These are phyloP conservation scores for Eucalyptus polyanthemos DNA, from an alignment of 345 rosid genomes.

Conservation along the genomic window DNA sequence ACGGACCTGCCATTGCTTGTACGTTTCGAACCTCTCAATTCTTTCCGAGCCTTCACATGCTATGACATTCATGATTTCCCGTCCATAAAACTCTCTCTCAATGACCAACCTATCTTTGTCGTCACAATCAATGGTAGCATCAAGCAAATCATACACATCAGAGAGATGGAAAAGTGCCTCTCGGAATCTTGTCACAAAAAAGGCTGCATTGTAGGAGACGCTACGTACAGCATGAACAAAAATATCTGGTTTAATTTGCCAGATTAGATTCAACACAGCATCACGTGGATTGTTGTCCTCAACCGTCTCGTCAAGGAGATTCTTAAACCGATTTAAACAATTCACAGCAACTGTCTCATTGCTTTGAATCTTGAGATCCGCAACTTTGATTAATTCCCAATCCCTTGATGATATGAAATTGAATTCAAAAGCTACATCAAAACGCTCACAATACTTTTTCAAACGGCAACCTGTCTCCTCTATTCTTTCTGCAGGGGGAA, in stretches of 20 bases:
- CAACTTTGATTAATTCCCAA: slow-evolving; percentile 11
- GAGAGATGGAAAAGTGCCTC: slow-evolving; percentile 1
- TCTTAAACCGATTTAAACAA: neutral
- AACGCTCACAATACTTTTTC: slow-evolving; percentile 10
- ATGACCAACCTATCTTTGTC: slow-evolving; percentile 4
- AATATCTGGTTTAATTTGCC: slow-evolving; percentile 10
- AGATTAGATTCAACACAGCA: slow-evolving; percentile 2
- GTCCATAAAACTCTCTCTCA: slow-evolving; percentile 9
- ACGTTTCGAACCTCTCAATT: neutral
- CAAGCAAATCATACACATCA: slow-evolving; percentile 5
- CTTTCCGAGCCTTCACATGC: slow-evolving; percentile 19
- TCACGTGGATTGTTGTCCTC: slow-evolving; percentile 2
- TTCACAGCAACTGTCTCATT: slow-evolving; percentile 9
- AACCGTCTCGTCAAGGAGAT: slow-evolving; percentile 12
- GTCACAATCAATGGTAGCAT: neutral
- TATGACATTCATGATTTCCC: slow-evolving; percentile 15
- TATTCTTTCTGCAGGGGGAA: slow-evolving; percentile 9
- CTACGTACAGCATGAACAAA: slow-evolving; percentile 3
- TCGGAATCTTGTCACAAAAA: slow-evolving; percentile 29
- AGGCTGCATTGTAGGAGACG: slow-evolving; percentile 13
- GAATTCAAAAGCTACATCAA: slow-evolving; percentile 16
- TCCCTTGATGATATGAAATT: slow-evolving; percentile 16
- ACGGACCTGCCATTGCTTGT: slow-evolving; percentile 21
- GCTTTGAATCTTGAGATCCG: neutral
- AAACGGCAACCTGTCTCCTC: slow-evolving; percentile 14